Base-by-base conservation (phyloP, 371 early-diverging fungal species). In the Mortierella polycephala region DNA sequence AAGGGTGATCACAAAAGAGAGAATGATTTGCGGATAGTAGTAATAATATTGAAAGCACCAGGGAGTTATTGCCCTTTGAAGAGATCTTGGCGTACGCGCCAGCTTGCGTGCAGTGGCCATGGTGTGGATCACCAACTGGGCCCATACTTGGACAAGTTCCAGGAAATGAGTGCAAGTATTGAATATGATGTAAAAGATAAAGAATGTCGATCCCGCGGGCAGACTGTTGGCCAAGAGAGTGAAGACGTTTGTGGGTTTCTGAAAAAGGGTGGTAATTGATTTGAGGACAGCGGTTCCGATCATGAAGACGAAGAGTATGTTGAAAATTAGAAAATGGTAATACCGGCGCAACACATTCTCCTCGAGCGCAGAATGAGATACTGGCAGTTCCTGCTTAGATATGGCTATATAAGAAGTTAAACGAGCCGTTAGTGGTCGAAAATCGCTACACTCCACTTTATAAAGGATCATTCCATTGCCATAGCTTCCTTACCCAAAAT, bases 311-410 rank as follows among this genome's bases (percentile, higher is more conserved):
- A 98, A 85, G n/a, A 98, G 82, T 1, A 97, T 91, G 81, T 96
- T 98, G 84, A 94, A 92, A 37, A 96, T 82, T 57, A 93, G 86
- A 71, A 96, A 97, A 69, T 93, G 91, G 81, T 94, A 97, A 82
- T 95, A 94, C 57, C 95, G 94, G 8, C 86, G 83, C 11, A 91
- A 75, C 1, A 94, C 92, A 57, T 85, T 83, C 62, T 89, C 89
- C 71, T 94, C 94, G 39, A 92, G 74, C 16, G 85, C 85, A 0
- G 90, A 91, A 61, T 88, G 87, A 2, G 88, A 88, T 5, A 86
- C 74, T 62, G 87, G 89, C 10, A 85, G 83, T 62, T 91, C 88
- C 51, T 88, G 87, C 46, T 88, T 90, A 0, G 89, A 90, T 62
- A 82, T 84, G 85, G 89, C 83, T 64, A 30, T 30, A 30, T 30